Base-by-base conservation (phyloP, 2,329 filamentous ascomycete species). In the Cryphonectria parasitica region DNA sequence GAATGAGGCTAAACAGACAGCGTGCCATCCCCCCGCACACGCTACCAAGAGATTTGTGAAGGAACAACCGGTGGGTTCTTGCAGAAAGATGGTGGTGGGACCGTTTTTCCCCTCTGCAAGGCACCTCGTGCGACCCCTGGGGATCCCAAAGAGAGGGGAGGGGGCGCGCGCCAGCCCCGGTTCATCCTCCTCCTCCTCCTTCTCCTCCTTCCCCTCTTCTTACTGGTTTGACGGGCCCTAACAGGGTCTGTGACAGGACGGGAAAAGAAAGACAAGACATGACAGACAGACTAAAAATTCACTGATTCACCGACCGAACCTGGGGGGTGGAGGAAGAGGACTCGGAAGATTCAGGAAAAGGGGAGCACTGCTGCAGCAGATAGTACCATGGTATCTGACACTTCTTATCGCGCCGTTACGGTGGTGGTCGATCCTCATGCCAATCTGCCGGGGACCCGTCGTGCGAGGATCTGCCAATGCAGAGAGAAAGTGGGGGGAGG, bases 11-110 rank as follows among this genome's bases (percentile, higher is more conserved):
- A 28, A 64, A 61, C 45, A 39, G 41, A 54, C 36, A 65, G 60
- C 67, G 41, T 63, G 67, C 56, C 64, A 61, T 63, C 67, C 60
- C 60, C 67, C 67, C 67, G 67, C 67, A 61, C 61, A 36, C 67
- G 61, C 67, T 69, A 69, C 60, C 45, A 49, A 49, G 67, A 69
- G 64, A 31, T 28, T 31, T 58, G 25, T 8, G 15, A 7, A 58
- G 54, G 54, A 58, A 58, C 54, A 31, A 31, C 4, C 15, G 54
- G 54, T 58, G 54, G 54, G 54, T 58, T 31, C 52, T 31, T 31
- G 52, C n/a, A 58, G 28, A 31, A 31, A 58, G 54, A 34, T 31
- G 54, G 54, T 58, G 54, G 54, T 28, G 54, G 25, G 13, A 58
- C 45, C 45, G 45, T 49, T 49, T 49, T n/a, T 45, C 22, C 19